phyloP scores from a whole-genome alignment of 768 basidiomycete genomes.

The Naganishia randhawae region DNA sequence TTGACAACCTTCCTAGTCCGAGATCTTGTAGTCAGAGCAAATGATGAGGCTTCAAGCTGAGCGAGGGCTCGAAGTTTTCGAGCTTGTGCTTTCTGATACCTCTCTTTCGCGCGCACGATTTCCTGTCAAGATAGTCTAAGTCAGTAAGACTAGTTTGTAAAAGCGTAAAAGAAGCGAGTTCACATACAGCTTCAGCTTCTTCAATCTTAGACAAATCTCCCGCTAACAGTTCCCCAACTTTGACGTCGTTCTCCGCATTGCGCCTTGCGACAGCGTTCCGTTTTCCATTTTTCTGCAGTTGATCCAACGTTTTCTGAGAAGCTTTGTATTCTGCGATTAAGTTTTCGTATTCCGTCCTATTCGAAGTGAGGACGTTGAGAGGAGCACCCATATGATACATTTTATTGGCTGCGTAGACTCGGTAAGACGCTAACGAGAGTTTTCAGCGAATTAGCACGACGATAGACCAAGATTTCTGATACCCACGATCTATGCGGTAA shows the following conservation, averaged over 20 bases:
- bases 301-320: background rate
- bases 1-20: slow-evolving; percentile 13
- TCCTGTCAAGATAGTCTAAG: background rate
- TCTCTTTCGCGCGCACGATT: slow-evolving; percentile 14
- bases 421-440: slow-evolving; percentile 17
- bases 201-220: slow-evolving; percentile 21
- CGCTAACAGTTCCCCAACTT: slow-evolving; percentile 15
- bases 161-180: background rate
- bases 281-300: slow-evolving; percentile 19
- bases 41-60: slow-evolving; percentile 14
- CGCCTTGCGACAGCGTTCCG: background rate
- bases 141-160: background rate
- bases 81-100: slow-evolving; percentile 11
- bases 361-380: slow-evolving; percentile 13
- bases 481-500: slow-evolving; percentile 25
- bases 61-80: slow-evolving; percentile 17
- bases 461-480: background rate
- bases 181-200: slow-evolving; percentile 17
- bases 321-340: slow-evolving; percentile 29
- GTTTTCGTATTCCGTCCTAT: slow-evolving; percentile 27
- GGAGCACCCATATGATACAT: slow-evolving; percentile 21
- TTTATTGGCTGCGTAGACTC: slow-evolving; percentile 22
- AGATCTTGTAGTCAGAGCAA: slow-evolving; percentile 7
- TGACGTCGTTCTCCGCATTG: slow-evolving; percentile 21
- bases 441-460: background rate